A percentile compares a stretch with the other conserved stretches of the same genome.
Conservation (phyloP, 116 monocot genomes). For the Posidonia oceanica region DNA sequence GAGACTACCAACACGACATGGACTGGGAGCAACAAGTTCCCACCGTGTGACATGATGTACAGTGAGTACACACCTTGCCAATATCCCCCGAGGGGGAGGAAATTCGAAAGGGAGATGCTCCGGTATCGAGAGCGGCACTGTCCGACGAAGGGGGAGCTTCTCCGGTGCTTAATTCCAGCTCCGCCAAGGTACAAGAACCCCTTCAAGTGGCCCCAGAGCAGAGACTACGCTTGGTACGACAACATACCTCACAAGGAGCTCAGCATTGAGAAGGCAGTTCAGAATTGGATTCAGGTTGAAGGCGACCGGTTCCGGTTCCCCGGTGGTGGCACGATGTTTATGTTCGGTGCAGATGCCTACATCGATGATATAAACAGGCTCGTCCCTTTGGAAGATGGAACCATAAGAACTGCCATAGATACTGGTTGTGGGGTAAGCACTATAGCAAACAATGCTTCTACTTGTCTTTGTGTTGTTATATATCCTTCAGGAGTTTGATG, state of each 20-base stretch:
- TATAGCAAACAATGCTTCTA: too few species aligned
- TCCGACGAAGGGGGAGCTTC: conserved; percentile 39
- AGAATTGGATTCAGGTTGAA: conserved; percentile 86
- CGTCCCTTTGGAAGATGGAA: conserved; percentile 43
- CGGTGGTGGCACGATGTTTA: conserved; percentile 80
- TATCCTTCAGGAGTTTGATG: not conserved
- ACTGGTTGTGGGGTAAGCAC: conserved; percentile 61
- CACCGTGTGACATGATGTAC: conserved; percentile 32
- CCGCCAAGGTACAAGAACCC: conserved; percentile 79
- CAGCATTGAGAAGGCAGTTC: conserved; percentile 80
- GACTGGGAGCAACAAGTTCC: conserved; percentile 9
- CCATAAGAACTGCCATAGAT: conserved; percentile 67
- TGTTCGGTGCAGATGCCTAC: conserved; percentile 63
- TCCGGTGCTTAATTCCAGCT: conserved; percentile 55
- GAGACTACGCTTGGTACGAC: conserved; percentile 74
- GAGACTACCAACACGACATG: conserved; percentile 26
- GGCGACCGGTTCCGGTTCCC: conserved; percentile 53
- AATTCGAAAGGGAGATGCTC: conserved; percentile 45
- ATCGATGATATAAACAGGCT: conserved; percentile 64
- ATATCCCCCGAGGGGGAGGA: conserved; percentile 44
- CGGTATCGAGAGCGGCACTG: conserved; percentile 62
- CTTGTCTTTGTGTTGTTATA: too few species aligned
- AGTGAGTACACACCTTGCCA: conserved; percentile 84
- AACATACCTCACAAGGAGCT: conserved; percentile 74
- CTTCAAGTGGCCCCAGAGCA: conserved; percentile 68